phyloP scores from a whole-genome alignment of 768 basidiomycete species.

The Pilatotrama ljubarskyi region DNA sequence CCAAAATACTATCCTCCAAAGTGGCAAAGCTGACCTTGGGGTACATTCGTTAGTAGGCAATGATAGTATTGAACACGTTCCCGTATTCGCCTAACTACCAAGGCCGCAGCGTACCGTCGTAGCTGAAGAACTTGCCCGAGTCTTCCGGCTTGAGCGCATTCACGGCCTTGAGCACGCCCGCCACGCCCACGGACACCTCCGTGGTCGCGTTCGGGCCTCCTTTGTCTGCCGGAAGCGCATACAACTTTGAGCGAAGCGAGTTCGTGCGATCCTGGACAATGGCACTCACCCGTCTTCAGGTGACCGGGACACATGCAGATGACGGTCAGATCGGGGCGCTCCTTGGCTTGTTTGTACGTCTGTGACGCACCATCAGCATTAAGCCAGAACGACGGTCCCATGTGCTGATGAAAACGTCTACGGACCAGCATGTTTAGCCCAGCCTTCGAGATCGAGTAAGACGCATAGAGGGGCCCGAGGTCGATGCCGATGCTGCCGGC shows the following conservation, averaged over 20 bases:
- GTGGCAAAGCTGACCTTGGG: no score
- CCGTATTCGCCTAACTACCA: no score
- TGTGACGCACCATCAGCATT: not conserved
- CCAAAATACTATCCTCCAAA: no score
- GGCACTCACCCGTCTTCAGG: conserved; percentile 16
- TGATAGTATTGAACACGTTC: no score
- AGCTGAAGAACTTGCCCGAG: conserved; percentile 10
- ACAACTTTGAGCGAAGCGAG: no score
- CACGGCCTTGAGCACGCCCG: conserved; percentile 6
- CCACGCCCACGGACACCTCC: conserved; percentile 4
- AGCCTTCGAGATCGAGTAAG: conserved; percentile 38
- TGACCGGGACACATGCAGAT: conserved; percentile 14
- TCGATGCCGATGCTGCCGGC: conserved; percentile 31
- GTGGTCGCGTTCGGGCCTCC: not conserved
- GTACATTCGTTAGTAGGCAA: no score
- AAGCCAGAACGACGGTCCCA: no score
- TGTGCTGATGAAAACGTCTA: no score
- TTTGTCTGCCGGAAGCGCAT: conserved; percentile 4
- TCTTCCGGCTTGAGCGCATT: not conserved
- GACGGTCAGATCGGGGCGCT: conserved; percentile 5
- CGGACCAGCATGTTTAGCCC: conserved; percentile 43
- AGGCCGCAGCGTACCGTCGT: not conserved
- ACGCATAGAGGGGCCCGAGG: conserved; percentile 23
- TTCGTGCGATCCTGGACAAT: no score
- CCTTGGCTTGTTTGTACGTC: conserved; percentile 19